Conservation (phyloP, 176 grass and related monocot genomes). For the Ampelocalamus luodianensis region DNA sequence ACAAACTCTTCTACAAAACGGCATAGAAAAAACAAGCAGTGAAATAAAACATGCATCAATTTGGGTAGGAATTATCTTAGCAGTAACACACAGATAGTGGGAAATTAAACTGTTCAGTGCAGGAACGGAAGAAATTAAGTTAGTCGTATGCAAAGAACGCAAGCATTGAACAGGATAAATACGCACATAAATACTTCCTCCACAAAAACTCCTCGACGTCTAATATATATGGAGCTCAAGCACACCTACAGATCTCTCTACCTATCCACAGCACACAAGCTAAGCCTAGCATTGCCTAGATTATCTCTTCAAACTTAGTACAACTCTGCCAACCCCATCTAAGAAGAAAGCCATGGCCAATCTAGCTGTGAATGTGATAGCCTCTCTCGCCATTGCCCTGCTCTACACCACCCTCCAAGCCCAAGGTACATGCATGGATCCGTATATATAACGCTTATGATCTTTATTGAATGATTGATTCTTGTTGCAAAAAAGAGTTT, state of each 20-base stretch:
- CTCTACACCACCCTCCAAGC: neutral
- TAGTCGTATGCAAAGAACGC: too few relatives aligned
- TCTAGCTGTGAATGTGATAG: too few relatives aligned
- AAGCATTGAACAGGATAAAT: too few relatives aligned
- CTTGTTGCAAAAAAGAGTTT: neutral
- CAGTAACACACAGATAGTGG: too few relatives aligned
- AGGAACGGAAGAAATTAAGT: too few relatives aligned
- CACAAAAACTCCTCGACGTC: too few relatives aligned
- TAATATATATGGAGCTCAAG: neutral
- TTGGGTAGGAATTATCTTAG: too few relatives aligned
- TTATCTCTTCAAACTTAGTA: neutral
- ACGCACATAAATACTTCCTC: too few relatives aligned
- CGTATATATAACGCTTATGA: neutral
- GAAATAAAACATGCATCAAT: too few relatives aligned
- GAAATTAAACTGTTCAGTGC: too few relatives aligned
- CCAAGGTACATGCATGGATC: neutral
- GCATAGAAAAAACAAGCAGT: too few relatives aligned
- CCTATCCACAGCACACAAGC: neutral
- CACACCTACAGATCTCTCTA: neutral
- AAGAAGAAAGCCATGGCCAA: neutral
- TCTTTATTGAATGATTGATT: neutral
- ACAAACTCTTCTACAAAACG: too few relatives aligned
- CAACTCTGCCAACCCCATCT: neutral
- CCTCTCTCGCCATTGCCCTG: neutral
- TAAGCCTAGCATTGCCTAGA: neutral